These are phyloP conservation scores for Stereocaulon alpinum DNA, from an alignment of 495 filamentous ascomycete genomes.

Conservation along the genomic window DNA sequence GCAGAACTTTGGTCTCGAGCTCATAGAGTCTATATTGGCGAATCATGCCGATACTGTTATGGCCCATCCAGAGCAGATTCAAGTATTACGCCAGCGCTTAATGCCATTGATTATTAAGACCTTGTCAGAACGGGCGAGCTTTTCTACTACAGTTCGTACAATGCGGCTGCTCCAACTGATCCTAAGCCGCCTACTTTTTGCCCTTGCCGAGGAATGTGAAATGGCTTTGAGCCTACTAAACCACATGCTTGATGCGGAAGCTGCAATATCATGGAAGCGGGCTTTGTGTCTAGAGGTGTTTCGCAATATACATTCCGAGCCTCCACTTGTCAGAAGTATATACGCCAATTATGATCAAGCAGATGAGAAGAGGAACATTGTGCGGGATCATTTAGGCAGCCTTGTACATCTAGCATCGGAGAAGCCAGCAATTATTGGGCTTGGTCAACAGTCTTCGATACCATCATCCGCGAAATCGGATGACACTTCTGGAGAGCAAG, in stretches of 20 bases:
- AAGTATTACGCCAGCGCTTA: conserved; percentile 66
- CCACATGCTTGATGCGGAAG: conserved; percentile 79
- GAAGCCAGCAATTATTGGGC: conserved; percentile 75
- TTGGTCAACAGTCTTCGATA: conserved; percentile 75
- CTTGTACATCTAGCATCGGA: conserved; percentile 86
- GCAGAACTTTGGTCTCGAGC: conserved; percentile 73
- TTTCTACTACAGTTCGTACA: conserved; percentile 73
- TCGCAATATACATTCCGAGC: conserved; percentile 70
- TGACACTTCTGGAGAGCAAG: conserved; percentile 59
- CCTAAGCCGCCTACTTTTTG: conserved; percentile 61
- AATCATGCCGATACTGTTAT: conserved; percentile 76
- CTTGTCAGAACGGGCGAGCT: conserved; percentile 66
- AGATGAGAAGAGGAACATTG: conserved; percentile 61
- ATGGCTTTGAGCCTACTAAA: conserved; percentile 76
- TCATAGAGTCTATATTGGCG: conserved; percentile 79
- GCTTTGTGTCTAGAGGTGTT: conserved; percentile 86
- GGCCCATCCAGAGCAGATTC: conserved; percentile 66
- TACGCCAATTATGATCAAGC: conserved; percentile 68
- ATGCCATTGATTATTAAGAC: conserved; percentile 74
- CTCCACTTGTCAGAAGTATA: conserved; percentile 64
- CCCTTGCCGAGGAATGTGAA: conserved; percentile 70
- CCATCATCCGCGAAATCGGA: conserved; percentile 40
- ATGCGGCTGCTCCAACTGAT: conserved; percentile 72
- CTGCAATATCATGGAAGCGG: conserved; percentile 67
- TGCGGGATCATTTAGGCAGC: conserved; percentile 69